Conservation (phyloP, 257 asterid species). For the Knoxia roxburghii region DNA sequence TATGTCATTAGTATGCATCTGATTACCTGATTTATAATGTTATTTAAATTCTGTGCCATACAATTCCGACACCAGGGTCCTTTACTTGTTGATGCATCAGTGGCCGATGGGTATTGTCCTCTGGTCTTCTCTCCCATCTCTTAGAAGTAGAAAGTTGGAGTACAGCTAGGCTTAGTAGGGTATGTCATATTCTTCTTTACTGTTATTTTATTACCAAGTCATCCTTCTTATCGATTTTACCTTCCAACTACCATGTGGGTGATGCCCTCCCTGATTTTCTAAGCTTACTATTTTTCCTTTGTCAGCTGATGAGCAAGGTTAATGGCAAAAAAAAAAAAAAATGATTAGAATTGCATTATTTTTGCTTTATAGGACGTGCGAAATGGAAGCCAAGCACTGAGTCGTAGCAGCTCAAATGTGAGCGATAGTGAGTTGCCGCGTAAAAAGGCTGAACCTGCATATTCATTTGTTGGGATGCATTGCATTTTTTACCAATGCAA, state of each 20-base stretch:
- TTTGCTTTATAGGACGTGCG: conserved; percentile 47
- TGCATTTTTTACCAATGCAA: conserved; percentile 96
- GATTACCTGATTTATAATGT: conserved; percentile 17
- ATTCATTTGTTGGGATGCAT: conserved; percentile 99
- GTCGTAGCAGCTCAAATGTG: conserved; percentile 65
- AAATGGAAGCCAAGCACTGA: conserved; percentile 54
- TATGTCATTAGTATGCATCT: conserved; percentile 4
- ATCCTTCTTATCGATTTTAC: neutral
- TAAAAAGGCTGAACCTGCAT: conserved; percentile 81
- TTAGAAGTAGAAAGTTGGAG: conserved; percentile 74
- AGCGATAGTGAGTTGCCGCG: conserved; percentile 65
- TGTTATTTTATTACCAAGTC: conserved; percentile 1
- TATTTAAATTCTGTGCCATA: conserved; percentile 53
- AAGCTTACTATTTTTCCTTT: neutral
- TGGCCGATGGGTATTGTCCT: conserved; percentile 79
- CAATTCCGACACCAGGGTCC: conserved; percentile 88
- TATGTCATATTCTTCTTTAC: conserved; percentile 26
- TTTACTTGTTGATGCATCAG: conserved; percentile 99
- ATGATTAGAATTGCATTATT: neutral
- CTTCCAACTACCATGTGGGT: neutral
- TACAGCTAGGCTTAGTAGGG: conserved; percentile 59
- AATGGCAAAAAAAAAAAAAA: neutral
- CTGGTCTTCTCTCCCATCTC: conserved; percentile 55
- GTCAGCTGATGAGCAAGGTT: neutral
- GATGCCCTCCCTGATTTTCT: neutral